phyloP scores from a whole-genome alignment of 2,329 filamentous ascomycete species.

The Colletotrichum plurivorum region DNA sequence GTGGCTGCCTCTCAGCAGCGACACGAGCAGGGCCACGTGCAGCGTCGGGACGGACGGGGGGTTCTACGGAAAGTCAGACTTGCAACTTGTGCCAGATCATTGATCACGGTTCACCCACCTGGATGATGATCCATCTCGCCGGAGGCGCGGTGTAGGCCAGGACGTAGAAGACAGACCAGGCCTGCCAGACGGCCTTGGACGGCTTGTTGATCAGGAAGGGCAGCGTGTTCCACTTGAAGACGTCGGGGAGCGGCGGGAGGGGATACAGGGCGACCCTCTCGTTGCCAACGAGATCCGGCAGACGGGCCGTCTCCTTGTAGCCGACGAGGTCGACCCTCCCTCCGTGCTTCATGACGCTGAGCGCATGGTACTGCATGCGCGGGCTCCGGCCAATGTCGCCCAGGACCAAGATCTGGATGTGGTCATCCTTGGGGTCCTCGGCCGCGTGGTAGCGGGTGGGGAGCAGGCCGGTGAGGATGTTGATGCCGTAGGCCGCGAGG shows the following conservation, averaged over 20 bases:
- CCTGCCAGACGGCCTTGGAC: conserved; percentile 88
- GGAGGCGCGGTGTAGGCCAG: conserved; percentile 83
- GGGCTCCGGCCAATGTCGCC: conserved; percentile 96
- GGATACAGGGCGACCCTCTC: conserved; percentile 79
- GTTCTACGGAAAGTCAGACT: conserved; percentile 69
- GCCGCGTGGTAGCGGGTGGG: conserved; percentile 55
- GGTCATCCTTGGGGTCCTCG: conserved; percentile 54
- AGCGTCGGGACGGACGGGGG: conserved; percentile 95
- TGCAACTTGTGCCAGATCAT: not conserved
- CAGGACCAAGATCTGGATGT: conserved; percentile 87
- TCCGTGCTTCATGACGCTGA: conserved; percentile 89
- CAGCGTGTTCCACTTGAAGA: conserved; percentile 77
- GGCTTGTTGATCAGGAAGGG: conserved; percentile 86
- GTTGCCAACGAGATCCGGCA: conserved; percentile 81
- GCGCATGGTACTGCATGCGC: conserved; percentile 98
- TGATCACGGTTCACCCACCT: conserved; percentile 60
- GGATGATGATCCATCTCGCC: conserved; percentile 87
- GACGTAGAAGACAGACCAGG: conserved; percentile 77
- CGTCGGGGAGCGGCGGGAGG: conserved; percentile 75
- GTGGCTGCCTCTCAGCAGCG: conserved; percentile 82
- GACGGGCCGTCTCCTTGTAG: conserved; percentile 87
- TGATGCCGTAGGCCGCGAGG: conserved; percentile 28
- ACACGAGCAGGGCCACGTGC: conserved; percentile 79
- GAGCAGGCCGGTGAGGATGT: conserved; percentile 44
- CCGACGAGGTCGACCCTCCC: conserved; percentile 88